Percentiles rank a stretch among this genome's conserved stretches.
These are phyloP conservation scores for Ceratobasidium papillatum DNA, from an alignment of 1,284 basidiomycete genomes.

Conservation along the genomic window DNA sequence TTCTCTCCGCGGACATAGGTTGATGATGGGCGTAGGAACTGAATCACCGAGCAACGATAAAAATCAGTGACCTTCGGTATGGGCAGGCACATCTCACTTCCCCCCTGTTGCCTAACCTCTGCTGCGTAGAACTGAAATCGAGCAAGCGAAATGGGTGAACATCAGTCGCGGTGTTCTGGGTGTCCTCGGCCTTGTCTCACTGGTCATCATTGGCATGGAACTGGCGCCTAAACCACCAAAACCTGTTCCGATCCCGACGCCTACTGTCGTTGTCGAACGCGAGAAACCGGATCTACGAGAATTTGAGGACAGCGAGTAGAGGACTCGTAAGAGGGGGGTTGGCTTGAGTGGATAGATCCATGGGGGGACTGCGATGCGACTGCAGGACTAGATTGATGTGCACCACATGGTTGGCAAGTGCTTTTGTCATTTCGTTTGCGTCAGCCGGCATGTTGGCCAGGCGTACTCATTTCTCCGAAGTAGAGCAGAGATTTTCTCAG, in stretches of 20 bases:
- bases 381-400: constrained; percentile 10
- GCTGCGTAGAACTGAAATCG: constrained; percentile 68
- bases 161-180: constrained; percentile 80
- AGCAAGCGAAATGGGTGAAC: constrained; percentile 91
- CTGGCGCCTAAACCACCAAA: constrained; percentile 50
- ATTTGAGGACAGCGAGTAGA: constrained; percentile 45
- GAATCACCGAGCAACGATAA: constrained; percentile 85
- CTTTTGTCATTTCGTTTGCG: constrained; percentile 19
- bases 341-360: constrained; percentile 8
- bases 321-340: background rate
- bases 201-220: constrained; percentile 75
- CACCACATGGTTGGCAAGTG: constrained; percentile 13
- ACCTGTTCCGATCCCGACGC: constrained; percentile 38
- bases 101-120: constrained; percentile 4
- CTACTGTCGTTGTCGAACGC: constrained; percentile 42
- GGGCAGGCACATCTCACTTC: constrained; percentile 38
- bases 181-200: constrained; percentile 68
- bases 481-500: background rate
- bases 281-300: constrained; percentile 44
- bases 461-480: constrained; percentile 28
- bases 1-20: constrained; percentile 12
- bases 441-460: background rate
- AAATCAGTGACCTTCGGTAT: constrained; percentile 78
- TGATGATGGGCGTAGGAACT: constrained; percentile 66
- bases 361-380: constrained; percentile 21